Evolutionary conservation across 768 basidiomycete species (phyloP).

Genomic region (Asterophora parasitica): DNA sequence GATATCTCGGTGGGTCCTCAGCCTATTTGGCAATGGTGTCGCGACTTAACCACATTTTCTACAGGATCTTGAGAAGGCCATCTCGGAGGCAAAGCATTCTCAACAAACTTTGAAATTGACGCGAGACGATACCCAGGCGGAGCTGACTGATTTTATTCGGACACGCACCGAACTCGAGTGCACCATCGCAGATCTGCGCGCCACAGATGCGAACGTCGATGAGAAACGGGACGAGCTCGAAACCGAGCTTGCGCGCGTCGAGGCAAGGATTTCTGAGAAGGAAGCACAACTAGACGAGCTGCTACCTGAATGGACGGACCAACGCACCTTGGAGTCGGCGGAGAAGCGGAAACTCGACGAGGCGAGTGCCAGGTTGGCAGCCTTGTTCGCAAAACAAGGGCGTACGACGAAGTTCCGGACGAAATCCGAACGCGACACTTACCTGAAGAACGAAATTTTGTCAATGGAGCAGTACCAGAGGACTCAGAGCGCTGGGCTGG

Average conservation of each 20-base stretch:
- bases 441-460: slow-evolving; percentile 72
- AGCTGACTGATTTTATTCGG: slow-evolving; percentile 83
- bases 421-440: slow-evolving; percentile 78
- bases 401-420: slow-evolving; percentile 82
- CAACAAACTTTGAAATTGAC: slow-evolving; percentile 67
- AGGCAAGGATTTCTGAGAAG: slow-evolving; percentile 56
- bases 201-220: slow-evolving; percentile 59
- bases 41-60: not conserved
- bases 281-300: slow-evolving; percentile 60
- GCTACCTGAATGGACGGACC: slow-evolving; percentile 65
- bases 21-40: not conserved
- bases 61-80: slow-evolving; percentile 69
- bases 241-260: slow-evolving; percentile 57
- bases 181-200: slow-evolving; percentile 68
- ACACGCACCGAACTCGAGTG: slow-evolving; percentile 85
- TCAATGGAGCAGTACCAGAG: slow-evolving; percentile 59
- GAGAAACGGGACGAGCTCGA: slow-evolving; percentile 61
- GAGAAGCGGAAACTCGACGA: slow-evolving; percentile 72
- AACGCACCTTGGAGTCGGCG: slow-evolving; percentile 42
- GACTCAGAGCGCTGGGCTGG: slow-evolving; percentile 53
- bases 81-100: slow-evolving; percentile 64
- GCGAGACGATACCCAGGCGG: slow-evolving; percentile 72
- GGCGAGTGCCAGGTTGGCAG: slow-evolving; percentile 61
- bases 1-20: slow-evolving; percentile 63
- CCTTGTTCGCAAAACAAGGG: slow-evolving; percentile 88